Evolutionary conservation across 495 filamentous ascomycete genomes (phyloP), one percentile per base, ranked within the genome.

Genomic region (Xylaria nigripes): DNA sequence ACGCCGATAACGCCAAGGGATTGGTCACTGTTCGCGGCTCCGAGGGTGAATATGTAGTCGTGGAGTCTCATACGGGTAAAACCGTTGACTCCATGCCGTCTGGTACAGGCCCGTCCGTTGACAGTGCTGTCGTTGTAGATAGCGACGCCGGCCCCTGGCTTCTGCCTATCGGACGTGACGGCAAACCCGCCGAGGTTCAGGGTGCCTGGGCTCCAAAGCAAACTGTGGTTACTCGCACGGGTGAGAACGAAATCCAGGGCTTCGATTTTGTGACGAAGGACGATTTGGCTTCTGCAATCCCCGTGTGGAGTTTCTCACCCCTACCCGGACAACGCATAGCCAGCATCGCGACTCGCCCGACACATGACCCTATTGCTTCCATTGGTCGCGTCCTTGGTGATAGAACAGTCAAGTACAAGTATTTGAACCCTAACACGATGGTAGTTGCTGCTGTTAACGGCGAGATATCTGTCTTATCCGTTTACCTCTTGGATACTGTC

Each of bases 361-460:
- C 76, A 6, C 85, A 93, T 59, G 92, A 97, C 56, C 89, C 89
- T 3, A 84, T 96, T 41, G 92, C 94, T 9, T 96, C 93, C 0
- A 96, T 99, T 52, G 93, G 94, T 43, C 86, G 88, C 54, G 93
- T 95, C 18, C 81, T 97, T 29, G 90, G 89, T 47, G 84, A 97
- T 61, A 84, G 93, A 18, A 86, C 84, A 1, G 93, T 99, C 38
- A 77, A 95, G 55, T 99, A 97, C 80, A 99, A 99, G 72, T 96
- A 96, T 67, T 73, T 99, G 22, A 93, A 90, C 70, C 85, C 87
- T 1, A 96, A 97, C 68, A 75, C 91, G 5, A 73, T 90, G 6
- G 80, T 95, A 0, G 75, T 96, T 48, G 87, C 88, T 0, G 80
- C 89, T 7, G 73, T 83, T 16, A 72, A 85, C 50, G 77, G 83